Percentiles rank a stretch among this genome's conserved stretches.
Evolutionary conservation across 306 rosid species (phyloP).

Genomic region (Astragalus membranaceus): DNA sequence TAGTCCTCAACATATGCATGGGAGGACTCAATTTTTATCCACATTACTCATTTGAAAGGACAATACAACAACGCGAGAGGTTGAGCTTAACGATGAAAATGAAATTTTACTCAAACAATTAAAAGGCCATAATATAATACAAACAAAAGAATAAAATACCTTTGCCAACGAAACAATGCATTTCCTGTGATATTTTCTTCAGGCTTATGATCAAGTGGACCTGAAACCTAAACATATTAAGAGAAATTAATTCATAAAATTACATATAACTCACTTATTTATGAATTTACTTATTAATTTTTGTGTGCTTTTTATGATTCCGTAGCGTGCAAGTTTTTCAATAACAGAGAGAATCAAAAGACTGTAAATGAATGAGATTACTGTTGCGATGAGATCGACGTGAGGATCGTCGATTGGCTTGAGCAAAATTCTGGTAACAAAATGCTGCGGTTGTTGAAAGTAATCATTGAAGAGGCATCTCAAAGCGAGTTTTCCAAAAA

Average conservation of each 20-base stretch:
- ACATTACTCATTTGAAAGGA: not conserved
- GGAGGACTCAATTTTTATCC: not conserved
- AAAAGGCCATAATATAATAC: not conserved
- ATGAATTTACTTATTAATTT: not conserved
- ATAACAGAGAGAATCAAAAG: not conserved
- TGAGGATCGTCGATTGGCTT: conserved; percentile 93
- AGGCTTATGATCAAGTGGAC: conserved; percentile 77
- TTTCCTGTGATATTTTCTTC: conserved; percentile 55
- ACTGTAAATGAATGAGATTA: conserved; percentile 21
- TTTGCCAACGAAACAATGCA: conserved; percentile 93
- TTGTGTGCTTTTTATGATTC: not conserved
- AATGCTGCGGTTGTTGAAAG: conserved; percentile 62
- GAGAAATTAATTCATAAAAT: conserved; percentile 15
- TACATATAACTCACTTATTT: not conserved
- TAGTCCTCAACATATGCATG: not conserved
- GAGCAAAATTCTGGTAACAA: conserved; percentile 75
- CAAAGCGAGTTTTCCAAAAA: conserved; percentile 85
- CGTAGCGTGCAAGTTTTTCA: not conserved
- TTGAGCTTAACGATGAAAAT: not conserved
- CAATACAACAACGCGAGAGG: not conserved
- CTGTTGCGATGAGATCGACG: conserved; percentile 90
- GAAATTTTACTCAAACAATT: not conserved
- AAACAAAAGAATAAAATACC: conserved; percentile 26
- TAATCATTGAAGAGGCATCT: conserved; percentile 77
- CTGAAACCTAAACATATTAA: conserved; percentile 62